Evolutionary conservation across 106 monocot species (phyloP).

Genomic region (Cymbidium sinense): DNA sequence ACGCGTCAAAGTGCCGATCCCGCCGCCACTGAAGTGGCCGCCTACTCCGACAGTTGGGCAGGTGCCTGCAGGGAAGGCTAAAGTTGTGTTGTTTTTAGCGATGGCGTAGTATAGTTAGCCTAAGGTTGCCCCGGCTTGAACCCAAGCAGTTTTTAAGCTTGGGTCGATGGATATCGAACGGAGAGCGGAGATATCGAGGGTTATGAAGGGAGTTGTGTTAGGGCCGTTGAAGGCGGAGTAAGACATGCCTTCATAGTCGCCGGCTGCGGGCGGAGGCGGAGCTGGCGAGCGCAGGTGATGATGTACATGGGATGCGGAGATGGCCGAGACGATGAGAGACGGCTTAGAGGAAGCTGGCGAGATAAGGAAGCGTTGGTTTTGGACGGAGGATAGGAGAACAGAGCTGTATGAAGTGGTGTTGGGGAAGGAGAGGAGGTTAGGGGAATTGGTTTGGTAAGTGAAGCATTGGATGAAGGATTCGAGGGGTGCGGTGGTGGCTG

Average conservation of each 20-base stretch:
- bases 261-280: constrained; percentile 36
- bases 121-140: constrained; percentile 44
- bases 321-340: constrained; percentile 28
- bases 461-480: constrained; percentile 20
- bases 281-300: constrained; percentile 21
- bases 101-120: constrained; percentile 49
- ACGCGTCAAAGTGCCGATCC: constrained; percentile 33
- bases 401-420: constrained; percentile 21
- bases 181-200: constrained; percentile 36
- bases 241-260: constrained; percentile 64
- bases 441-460: background rate
- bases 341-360: constrained; percentile 22
- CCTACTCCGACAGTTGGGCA: constrained; percentile 44
- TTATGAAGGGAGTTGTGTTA: background rate
- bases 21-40: constrained; percentile 50
- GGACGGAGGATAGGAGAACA: constrained; percentile 28
- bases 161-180: constrained; percentile 26
- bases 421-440: constrained; percentile 18
- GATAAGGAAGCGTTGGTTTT: constrained; percentile 38
- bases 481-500: background rate
- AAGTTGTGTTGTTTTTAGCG: constrained; percentile 3
- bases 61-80: constrained; percentile 37
- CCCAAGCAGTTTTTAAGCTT: constrained; percentile 32
- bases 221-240: constrained; percentile 22
- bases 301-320: constrained; percentile 23